phyloP scores from a whole-genome alignment of 768 basidiomycete genomes.

The Boletus patriciae region DNA sequence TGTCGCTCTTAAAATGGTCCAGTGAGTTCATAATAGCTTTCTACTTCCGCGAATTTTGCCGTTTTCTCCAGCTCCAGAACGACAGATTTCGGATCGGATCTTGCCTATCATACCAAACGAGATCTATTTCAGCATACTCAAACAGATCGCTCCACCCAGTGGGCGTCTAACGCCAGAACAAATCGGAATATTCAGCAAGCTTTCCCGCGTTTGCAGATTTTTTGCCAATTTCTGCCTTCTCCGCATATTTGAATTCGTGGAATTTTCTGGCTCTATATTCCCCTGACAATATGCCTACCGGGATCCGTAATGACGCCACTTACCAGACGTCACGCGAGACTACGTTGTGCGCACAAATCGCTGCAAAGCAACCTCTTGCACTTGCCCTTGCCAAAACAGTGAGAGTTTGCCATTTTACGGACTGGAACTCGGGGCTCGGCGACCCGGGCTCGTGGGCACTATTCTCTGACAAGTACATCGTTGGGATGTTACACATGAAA shows the following conservation, averaged over 20 bases:
- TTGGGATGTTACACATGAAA: slow-evolving; percentile 15
- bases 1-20: slow-evolving; percentile 11
- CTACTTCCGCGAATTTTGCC: neutral
- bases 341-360: slow-evolving; percentile 30
- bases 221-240: too few relatives aligned
- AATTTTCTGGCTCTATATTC: slow-evolving; percentile 20
- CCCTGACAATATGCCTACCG: neutral
- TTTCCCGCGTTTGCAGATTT: slow-evolving; percentile 44
- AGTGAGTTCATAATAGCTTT: neutral
- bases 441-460: neutral
- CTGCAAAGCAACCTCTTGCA: slow-evolving; percentile 28
- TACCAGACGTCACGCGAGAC: neutral
- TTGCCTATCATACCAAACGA: slow-evolving; percentile 44
- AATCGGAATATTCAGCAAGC: slow-evolving; percentile 13
- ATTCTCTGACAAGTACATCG: neutral
- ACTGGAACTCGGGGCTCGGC: neutral
- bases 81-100: slow-evolving; percentile 5
- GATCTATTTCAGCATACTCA: slow-evolving; percentile 43
- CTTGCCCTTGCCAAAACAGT: slow-evolving; percentile 33
- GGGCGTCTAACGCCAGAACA: slow-evolving; percentile 14
- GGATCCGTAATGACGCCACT: neutral
- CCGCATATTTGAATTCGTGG: slow-evolving; percentile 39
- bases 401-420: slow-evolving; percentile 18
- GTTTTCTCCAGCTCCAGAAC: slow-evolving; percentile 27
- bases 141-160: slow-evolving; percentile 27